These are phyloP conservation scores for Epichloe elymi DNA, from an alignment of 2,329 filamentous ascomycete species.

Conservation along the genomic window DNA sequence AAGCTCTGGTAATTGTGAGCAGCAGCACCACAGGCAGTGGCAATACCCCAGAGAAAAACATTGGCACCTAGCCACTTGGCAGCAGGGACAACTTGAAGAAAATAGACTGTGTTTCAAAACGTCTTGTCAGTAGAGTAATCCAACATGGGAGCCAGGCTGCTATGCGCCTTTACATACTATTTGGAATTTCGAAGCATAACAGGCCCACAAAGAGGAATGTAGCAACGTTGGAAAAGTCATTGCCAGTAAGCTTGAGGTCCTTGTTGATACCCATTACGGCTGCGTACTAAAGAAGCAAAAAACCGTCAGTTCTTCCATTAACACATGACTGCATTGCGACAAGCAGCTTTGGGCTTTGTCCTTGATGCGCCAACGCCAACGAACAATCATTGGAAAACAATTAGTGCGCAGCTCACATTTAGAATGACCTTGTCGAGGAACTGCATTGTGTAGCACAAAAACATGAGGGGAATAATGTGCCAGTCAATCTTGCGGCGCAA, in stretches of 20 bases:
- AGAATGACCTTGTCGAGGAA: conserved; percentile 52
- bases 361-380: no score
- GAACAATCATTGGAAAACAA: no score
- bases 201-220: conserved; percentile 52
- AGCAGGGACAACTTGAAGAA: conserved; percentile 47
- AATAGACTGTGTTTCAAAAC: conserved; percentile 26
- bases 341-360: not conserved
- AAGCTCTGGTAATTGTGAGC: conserved; percentile 39
- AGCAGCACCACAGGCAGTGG: conserved; percentile 39
- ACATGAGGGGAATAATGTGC: conserved; percentile 48
- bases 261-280: conserved; percentile 49
- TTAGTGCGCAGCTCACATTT: conserved; percentile 31
- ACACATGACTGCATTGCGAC: not conserved
- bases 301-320: not conserved
- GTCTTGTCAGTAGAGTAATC: not conserved
- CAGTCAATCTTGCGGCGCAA: conserved; percentile 44
- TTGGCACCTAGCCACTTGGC: conserved; percentile 49
- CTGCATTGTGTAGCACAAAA: conserved; percentile 47
- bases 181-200: conserved; percentile 44
- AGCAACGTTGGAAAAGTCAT: conserved; percentile 49
- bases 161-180: conserved; percentile 26
- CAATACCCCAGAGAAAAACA: conserved; percentile 44
- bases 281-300: conserved; percentile 36
- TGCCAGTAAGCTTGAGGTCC: conserved; percentile 39
- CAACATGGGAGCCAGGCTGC: not conserved